Evolutionary conservation across 1,284 basidiomycete genomes (phyloP), one percentile per base, ranked within the genome.

Genomic region (Xerocomus amazonicus): DNA sequence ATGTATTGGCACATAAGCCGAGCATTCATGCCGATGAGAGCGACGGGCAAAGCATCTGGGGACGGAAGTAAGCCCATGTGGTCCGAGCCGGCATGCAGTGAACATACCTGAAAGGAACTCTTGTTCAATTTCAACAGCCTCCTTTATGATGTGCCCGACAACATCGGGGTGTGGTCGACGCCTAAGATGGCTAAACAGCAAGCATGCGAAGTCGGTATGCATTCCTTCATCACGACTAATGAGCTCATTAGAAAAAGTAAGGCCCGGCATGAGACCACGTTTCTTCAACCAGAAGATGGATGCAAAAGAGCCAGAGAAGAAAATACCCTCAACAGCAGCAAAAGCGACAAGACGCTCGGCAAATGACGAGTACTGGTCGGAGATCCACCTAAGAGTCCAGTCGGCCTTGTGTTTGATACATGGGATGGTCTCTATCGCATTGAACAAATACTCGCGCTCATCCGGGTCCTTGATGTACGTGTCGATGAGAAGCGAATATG

Each of bases 271-370:
- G 51, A 98, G 81, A 44, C 95, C 95, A 50, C 95, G 88, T 75
- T 97, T 97, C 84, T 97, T 98, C 66, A 99, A 74, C 95, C 95
- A 98, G 71, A 97, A 98, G 72, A 98, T 96, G 42, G 92, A 88
- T 0, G 94, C 90, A 59, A 93, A 94, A 9, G 90, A 90, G 17
- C 92, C 92, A 1, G 38, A 97, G 75, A 99, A 98, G 77, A 98
- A 97, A 67, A 98, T 97, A 40, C 94, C 95, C 73, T 98, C 95
- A 26, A 98, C 94, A 13, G 92, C 92, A 14, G 94, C 95, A 67
- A 98, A 98, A 3, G 96, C 95, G 32, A 98, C 84, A 14, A 98
- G 80, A 41, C 95, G 88, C 72, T 97, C 94, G 14, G 83, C 90
- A 60, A 98, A 98, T 1, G 87, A 86, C 0, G 92, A 89, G 7